Percentiles rank a stretch among this genome's conserved stretches.
Conservation (phyloP, 352 stramenopile genomes). For the Globisporangium solare region DNA sequence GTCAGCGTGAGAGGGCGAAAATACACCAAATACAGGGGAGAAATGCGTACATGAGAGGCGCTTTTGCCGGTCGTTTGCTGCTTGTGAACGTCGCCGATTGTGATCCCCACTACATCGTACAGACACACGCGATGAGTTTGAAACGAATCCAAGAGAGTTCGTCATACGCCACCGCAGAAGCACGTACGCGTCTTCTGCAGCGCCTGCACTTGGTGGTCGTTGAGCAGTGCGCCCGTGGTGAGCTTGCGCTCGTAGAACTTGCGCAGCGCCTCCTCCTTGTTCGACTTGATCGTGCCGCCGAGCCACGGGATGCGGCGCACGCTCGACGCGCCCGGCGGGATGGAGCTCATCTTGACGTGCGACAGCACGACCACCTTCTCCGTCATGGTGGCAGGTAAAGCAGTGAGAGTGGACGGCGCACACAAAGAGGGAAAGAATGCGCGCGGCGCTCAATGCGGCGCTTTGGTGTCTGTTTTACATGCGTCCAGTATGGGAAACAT, state of each 20-base stretch:
- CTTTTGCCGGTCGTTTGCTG: constrained; percentile 10
- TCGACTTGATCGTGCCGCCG: constrained; percentile 76
- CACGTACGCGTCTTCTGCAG: constrained; percentile 43
- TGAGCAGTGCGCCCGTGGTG: constrained; percentile 33
- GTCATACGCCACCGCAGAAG: not conserved
- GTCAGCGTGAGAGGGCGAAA: not conserved
- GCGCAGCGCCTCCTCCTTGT: constrained; percentile 81
- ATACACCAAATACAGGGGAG: too few relatives aligned
- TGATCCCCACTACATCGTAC: constrained; percentile 18
- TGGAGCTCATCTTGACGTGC: constrained; percentile 62
- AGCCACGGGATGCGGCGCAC: constrained; percentile 62
- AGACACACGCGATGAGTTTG: constrained; percentile 1
- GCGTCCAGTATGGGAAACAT: not conserved
- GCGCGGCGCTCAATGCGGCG: too few relatives aligned
- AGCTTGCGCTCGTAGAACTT: constrained; percentile 85
- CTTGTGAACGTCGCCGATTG: constrained; percentile 8
- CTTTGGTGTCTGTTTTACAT: not conserved
- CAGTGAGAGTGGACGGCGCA: too few relatives aligned
- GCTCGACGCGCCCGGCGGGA: constrained; percentile 13
- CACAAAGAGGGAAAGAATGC: not conserved
- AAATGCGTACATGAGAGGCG: constrained; percentile 12
- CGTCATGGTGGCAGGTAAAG: constrained; percentile 8
- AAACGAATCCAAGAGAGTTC: not conserved
- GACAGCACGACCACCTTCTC: constrained; percentile 47
- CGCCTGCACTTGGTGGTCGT: constrained; percentile 40